Percentiles rank a stretch among this genome's conserved stretches.
phyloP scores from a whole-genome alignment of 495 filamentous ascomycete species.

The Pseudoneurospora amorphoporcata region DNA sequence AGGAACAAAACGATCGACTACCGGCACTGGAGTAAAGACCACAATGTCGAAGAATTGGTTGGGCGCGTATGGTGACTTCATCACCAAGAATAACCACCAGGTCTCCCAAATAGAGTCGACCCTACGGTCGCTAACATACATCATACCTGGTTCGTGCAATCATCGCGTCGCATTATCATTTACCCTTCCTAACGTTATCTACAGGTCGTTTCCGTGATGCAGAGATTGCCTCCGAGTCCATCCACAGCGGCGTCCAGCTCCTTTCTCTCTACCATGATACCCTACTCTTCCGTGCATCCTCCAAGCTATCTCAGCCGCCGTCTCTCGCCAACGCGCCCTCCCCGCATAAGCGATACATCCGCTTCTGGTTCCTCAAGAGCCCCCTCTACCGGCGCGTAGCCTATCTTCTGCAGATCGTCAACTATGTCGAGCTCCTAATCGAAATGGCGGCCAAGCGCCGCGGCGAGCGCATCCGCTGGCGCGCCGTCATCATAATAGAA shows the following conservation, averaged over 20 bases:
- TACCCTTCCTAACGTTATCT: constrained; percentile 6
- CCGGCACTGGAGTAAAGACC: not conserved
- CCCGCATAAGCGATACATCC: constrained; percentile 81
- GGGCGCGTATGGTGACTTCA: constrained; percentile 76
- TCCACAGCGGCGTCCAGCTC: constrained; percentile 80
- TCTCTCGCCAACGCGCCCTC: constrained; percentile 44
- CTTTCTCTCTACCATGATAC: constrained; percentile 91
- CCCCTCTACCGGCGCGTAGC: constrained; percentile 68
- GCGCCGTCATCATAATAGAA: constrained; percentile 80
- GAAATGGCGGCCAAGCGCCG: constrained; percentile 77
- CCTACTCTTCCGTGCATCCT: constrained; percentile 61
- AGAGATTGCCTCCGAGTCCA: constrained; percentile 85
- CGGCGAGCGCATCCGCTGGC: constrained; percentile 76
- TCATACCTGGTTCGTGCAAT: constrained; percentile 66
- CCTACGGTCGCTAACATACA: constrained; percentile 83
- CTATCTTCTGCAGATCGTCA: constrained; percentile 72
- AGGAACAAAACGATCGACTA: not conserved
- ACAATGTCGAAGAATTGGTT: constrained; percentile 56
- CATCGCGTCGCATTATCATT: not conserved
- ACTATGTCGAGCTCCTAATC: constrained; percentile 85
- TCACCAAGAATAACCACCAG: constrained; percentile 84
- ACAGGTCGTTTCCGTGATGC: constrained; percentile 85
- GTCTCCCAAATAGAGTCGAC: constrained; percentile 90
- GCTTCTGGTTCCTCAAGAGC: constrained; percentile 72
- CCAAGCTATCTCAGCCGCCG: constrained; percentile 30